phyloP scores from a whole-genome alignment of 2,329 filamentous ascomycete species.

The Curvularia sp. region DNA sequence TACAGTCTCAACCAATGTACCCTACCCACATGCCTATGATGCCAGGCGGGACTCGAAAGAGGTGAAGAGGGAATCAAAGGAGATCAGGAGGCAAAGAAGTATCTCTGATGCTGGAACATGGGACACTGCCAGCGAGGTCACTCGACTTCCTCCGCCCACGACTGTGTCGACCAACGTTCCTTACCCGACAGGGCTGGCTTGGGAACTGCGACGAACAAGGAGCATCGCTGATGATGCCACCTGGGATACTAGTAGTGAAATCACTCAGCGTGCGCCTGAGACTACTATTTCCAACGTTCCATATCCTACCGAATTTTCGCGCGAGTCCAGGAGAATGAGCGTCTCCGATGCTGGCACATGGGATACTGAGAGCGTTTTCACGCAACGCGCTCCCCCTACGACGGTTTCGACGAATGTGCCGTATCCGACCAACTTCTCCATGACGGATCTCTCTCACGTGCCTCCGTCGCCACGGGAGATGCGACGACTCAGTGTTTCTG shows the following conservation, averaged over 20 bases:
- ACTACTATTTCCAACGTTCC: conserved; percentile 11
- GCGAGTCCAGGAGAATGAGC: conserved; percentile 7
- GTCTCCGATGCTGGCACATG: conserved; percentile 12
- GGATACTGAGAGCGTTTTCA: conserved; percentile 9
- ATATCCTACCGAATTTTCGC: conserved; percentile 1
- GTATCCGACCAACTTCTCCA: conserved; percentile 4
- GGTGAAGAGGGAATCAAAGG: conserved; percentile 16
- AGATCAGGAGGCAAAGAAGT: conserved; percentile 13
- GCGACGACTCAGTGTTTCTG: conserved; percentile 14
- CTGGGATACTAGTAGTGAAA: conserved; percentile 18
- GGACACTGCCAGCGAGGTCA: conserved; percentile 16
- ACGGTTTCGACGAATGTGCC: conserved; percentile 17
- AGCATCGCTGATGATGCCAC: conserved; percentile 15
- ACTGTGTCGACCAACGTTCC: conserved; percentile 19
- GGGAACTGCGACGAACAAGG: conserved; percentile 10
- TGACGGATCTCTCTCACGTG: neutral
- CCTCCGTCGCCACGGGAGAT: conserved; percentile 5
- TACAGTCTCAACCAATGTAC: conserved; percentile 25
- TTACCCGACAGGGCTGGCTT: conserved; percentile 7
- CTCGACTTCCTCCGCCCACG: conserved; percentile 10
- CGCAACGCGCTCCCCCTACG: conserved; percentile 9
- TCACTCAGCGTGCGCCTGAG: conserved; percentile 9
- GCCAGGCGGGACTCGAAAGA: conserved; percentile 19
- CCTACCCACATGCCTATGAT: conserved; percentile 10
- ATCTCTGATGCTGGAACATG: conserved; percentile 18